Evolutionary conservation across 176 grass and related monocot species (phyloP), one percentile per base, ranked within the genome.

Genomic region (Ensete glaucum): DNA sequence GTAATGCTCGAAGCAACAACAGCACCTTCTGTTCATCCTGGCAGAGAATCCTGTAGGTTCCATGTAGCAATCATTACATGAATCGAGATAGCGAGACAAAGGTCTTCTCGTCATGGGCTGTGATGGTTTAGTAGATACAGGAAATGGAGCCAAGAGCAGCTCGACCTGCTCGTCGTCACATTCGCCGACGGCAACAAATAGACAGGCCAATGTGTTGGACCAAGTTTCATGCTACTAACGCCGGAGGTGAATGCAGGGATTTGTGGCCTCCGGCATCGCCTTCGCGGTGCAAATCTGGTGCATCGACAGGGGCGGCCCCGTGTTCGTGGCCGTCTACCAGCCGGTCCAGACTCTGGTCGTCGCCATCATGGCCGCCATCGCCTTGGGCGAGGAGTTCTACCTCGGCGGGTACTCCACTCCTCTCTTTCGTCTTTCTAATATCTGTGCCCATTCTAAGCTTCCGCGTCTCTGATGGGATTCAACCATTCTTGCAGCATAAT

Each of bases 261-360:
- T 99, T 79, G 91, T 99, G 73, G 95, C 91, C 21, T 99, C 95
- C 0, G 95, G 95, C 19, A 84, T 99, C 19, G 95, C 95, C 3
- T 99, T 99, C 70, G 95, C 95, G 9, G 95, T 99, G 57, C 95
- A 99, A 82, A 99, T 91, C 72, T 99, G 95, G 95, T 99, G 95
- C 91, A 94, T 99, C 60, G 84, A 99, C 78, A 78, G 91, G 0
- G 95, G 90, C 24, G 95, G 95, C 19, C 95, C 95, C 0, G 95
- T 99, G 20, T 99, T 99, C 64, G 95, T 99, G 63, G 95, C 95
- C 1, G 95, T 99, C 73, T 99, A 99, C 78, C 95, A 99, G 81
- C 95, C 95, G 0, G 95, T 99, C 6, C 91, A 99, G 80, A 99
- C 95, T 19, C 84, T 99, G 1, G 95, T 99, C 25, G 95, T 99